Conservation (phyloP, 208 protist genomes). For the Trypanosoma brucei region DNA sequence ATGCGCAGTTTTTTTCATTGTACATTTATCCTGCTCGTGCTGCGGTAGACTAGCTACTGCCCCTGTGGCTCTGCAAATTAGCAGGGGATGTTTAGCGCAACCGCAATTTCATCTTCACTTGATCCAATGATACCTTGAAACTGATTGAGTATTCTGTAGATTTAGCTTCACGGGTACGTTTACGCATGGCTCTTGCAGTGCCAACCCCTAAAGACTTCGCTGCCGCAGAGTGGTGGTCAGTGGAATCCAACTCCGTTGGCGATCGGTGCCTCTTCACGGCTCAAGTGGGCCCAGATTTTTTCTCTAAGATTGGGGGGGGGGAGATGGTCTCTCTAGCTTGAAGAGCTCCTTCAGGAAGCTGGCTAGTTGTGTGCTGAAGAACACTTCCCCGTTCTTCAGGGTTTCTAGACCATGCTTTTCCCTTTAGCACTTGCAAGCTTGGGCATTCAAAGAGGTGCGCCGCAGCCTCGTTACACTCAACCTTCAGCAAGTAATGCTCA, state of each 20-base stretch:
- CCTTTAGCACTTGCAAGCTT: background rate
- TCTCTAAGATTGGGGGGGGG: background rate
- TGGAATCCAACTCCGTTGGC: background rate
- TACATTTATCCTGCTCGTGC: constrained; percentile 4
- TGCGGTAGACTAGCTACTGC: constrained; percentile 1
- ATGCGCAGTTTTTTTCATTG: background rate
- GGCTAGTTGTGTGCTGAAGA: constrained; percentile 1
- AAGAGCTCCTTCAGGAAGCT: constrained; percentile 4
- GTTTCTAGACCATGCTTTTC: background rate
- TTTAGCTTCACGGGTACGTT: background rate
- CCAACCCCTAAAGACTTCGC: background rate
- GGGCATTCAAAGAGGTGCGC: constrained; percentile 4
- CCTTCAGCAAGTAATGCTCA: background rate
- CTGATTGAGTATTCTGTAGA: background rate
- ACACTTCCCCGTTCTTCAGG: background rate
- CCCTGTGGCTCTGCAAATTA: background rate
- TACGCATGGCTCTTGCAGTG: background rate
- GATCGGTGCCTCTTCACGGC: background rate
- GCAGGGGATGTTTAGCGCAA: constrained; percentile 1
- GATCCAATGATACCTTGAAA: constrained; percentile 1
- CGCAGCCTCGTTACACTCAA: constrained; percentile 1
- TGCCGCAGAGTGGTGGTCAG: background rate
- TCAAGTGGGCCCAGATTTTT: background rate
- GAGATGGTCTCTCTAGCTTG: background rate
- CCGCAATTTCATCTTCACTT: background rate